A percentile compares a stretch with the other conserved stretches of the same genome.
Evolutionary conservation across 2,329 filamentous ascomycete genomes (phyloP).

Genomic region (Chrysosporium keratinophilum): DNA sequence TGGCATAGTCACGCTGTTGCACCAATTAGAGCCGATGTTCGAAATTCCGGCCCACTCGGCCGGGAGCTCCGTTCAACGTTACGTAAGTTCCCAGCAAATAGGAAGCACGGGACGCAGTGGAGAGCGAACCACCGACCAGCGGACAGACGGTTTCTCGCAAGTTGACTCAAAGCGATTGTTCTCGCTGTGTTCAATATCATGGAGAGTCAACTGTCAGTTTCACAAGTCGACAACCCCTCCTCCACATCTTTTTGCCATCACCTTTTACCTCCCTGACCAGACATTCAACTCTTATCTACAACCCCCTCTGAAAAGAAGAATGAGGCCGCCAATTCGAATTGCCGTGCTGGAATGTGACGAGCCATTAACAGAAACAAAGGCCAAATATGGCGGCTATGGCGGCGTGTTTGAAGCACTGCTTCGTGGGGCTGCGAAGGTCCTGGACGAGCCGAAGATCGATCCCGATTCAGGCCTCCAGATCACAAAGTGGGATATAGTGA

Average conservation of each 20-base stretch:
- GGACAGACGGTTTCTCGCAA: not conserved
- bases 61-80: not conserved
- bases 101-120: not conserved
- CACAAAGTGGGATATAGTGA: constrained; percentile 60
- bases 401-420: constrained; percentile 58
- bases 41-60: not conserved
- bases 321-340: constrained; percentile 53
- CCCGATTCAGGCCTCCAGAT: constrained; percentile 44
- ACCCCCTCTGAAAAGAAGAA: constrained; percentile 13
- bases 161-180: not conserved
- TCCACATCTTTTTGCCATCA: no score
- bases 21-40: not conserved
- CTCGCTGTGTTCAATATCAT: not conserved
- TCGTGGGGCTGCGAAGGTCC: constrained; percentile 41
- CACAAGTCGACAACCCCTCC: not conserved
- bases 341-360: constrained; percentile 83
- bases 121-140: not conserved
- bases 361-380: constrained; percentile 53
- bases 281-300: not conserved
- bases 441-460: constrained; percentile 28
- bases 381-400: constrained; percentile 61
- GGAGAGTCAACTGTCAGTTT: not conserved
- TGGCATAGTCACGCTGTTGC: not conserved
- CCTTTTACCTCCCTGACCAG: not conserved
- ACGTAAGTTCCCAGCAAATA: not conserved